Percentiles rank a stretch among this genome's conserved stretches.
Conservation (phyloP, 108 stramenopile species). For the Nitzschia sp. region DNA sequence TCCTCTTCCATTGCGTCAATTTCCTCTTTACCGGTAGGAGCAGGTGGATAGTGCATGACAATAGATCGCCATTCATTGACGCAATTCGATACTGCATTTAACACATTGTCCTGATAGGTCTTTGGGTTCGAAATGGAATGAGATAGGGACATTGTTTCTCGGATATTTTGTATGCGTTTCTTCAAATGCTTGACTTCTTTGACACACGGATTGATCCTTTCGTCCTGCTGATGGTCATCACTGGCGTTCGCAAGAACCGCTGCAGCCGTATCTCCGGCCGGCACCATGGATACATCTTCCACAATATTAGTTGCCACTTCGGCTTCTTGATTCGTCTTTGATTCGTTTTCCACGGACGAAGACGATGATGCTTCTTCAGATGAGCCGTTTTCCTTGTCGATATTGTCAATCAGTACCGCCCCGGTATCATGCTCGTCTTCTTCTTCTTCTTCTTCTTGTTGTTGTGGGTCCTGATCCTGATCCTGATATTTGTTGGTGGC, state of each 20-base stretch:
- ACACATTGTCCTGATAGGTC: slow-evolving; percentile 61
- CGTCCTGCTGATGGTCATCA: neutral
- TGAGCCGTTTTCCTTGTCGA: neutral
- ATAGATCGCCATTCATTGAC: slow-evolving; percentile 73
- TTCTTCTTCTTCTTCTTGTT: slow-evolving; percentile 9
- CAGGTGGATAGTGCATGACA: slow-evolving; percentile 32
- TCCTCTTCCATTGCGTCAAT: neutral
- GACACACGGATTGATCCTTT: slow-evolving; percentile 10
- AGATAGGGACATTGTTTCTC: slow-evolving; percentile 44
- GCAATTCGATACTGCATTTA: slow-evolving; percentile 61
- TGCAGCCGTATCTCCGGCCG: neutral
- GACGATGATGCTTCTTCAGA: no score
- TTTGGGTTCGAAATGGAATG: slow-evolving; percentile 41
- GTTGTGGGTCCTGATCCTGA: slow-evolving; percentile 14
- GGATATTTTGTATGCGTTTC: slow-evolving; percentile 48
- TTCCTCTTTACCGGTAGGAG: neutral
- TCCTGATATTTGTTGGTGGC: slow-evolving; percentile 1
- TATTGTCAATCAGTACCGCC: neutral
- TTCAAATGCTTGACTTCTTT: slow-evolving; percentile 56
- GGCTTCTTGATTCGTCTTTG: no score
- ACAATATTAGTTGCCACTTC: neutral
- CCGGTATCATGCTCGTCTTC: neutral
- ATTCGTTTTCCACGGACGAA: no score
- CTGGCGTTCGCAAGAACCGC: no score
- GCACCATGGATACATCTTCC: neutral